Evolutionary conservation across 1,139 yeast species (phyloP).

Genomic region (Saccharomyces hybrid): DNA sequence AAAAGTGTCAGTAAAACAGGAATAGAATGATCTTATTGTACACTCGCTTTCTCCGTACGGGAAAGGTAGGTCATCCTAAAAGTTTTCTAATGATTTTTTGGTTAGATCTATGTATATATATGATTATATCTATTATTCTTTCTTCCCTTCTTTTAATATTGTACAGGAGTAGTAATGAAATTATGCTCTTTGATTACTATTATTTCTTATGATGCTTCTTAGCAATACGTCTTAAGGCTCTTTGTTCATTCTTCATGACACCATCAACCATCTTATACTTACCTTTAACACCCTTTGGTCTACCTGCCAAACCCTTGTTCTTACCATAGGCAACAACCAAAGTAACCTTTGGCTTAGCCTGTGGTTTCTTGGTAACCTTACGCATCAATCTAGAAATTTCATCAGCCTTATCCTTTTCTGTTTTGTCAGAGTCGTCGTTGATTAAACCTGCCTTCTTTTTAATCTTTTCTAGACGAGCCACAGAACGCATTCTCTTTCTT

Average conservation of each 20-base stretch:
- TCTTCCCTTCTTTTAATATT: neutral
- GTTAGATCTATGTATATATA: neutral
- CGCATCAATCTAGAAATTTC: slow-evolving; percentile 83
- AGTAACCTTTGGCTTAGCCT: slow-evolving; percentile 73
- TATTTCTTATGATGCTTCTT: slow-evolving; percentile 59
- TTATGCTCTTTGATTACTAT: slow-evolving; percentile 1
- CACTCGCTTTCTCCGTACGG: neutral
- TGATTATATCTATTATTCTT: neutral
- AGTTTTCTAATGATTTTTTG: neutral
- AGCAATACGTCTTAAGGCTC: slow-evolving; percentile 84
- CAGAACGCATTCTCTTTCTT: slow-evolving; percentile 91
- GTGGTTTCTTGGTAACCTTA: slow-evolving; percentile 70
- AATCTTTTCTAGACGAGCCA: slow-evolving; percentile 78
- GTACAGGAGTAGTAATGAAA: neutral
- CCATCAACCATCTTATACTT: slow-evolving; percentile 99
- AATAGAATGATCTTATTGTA: neutral
- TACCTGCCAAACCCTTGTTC: slow-evolving; percentile 81
- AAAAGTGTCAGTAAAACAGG: neutral
- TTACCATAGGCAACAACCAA: slow-evolving; percentile 85
- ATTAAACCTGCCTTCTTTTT: slow-evolving; percentile 92
- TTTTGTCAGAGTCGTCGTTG: slow-evolving; percentile 77
- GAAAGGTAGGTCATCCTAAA: neutral
- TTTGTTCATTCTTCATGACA: slow-evolving; percentile 91
- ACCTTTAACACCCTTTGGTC: slow-evolving; percentile 96
- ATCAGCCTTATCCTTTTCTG: slow-evolving; percentile 91